phyloP scores from a whole-genome alignment of 129 eudicot species.

The Escallonia rubra region DNA sequence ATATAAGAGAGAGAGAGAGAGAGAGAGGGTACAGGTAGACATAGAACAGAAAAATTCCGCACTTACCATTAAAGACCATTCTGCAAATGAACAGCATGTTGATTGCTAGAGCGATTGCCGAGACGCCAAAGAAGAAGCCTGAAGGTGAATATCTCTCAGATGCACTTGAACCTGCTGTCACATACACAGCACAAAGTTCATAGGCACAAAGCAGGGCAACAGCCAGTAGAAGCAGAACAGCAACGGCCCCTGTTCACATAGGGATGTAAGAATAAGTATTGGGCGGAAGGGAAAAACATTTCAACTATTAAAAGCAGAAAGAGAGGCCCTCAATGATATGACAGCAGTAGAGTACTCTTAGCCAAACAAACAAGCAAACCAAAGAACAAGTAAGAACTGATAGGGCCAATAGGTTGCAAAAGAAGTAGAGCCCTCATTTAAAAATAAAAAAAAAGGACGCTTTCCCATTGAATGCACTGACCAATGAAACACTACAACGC shows the following conservation, averaged over 20 bases:
- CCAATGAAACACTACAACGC: no score
- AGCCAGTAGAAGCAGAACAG: slow-evolving; percentile 92
- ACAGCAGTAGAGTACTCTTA: no score
- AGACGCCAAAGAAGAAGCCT: slow-evolving; percentile 98
- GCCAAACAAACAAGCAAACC: no score
- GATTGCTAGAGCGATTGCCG: slow-evolving; percentile 96
- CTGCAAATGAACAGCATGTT: slow-evolving; percentile 98
- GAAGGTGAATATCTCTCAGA: slow-evolving; percentile 93
- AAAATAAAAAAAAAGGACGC: no score
- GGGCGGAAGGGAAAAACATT: no score
- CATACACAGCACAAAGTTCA: slow-evolving; percentile 97
- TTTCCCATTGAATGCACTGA: no score
- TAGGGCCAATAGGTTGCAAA: no score
- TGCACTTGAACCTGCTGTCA: slow-evolving; percentile 89
- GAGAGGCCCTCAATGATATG: no score
- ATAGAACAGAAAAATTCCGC: not conserved
- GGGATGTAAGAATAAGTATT: not conserved
- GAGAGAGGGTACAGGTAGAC: not conserved
- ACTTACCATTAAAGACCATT: slow-evolving; percentile 93
- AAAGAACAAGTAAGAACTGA: no score
- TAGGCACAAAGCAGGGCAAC: slow-evolving; percentile 95
- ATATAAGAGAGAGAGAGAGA: not conserved
- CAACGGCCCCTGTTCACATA: slow-evolving; percentile 82
- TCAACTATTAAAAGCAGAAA: no score
- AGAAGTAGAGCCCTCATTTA: no score